Evolutionary conservation across 768 basidiomycete genomes (phyloP), one percentile per base, ranked within the genome.

Genomic region (Pulveroboletus sp.): DNA sequence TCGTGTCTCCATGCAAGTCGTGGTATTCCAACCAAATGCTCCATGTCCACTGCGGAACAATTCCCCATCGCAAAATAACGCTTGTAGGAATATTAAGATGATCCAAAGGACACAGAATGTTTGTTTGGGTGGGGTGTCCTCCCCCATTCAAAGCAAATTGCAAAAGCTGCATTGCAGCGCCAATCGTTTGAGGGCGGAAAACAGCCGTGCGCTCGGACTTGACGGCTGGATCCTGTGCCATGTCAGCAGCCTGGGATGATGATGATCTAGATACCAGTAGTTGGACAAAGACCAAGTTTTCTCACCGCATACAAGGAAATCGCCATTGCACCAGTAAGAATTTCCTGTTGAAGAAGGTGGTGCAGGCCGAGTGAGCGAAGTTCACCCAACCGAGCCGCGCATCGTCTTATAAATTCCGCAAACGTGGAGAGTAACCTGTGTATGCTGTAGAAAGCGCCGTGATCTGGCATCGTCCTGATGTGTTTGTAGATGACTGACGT

Each of bases 21-120:
- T 79, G 73, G 49, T 70, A 68, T 56, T 87, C 85, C 40, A 67
- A 62, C 83, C 85, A 89, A 7, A 75, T 63, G 11, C 60, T 65
- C 86, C 88, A 90, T 45, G 71, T 72, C 86, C 87, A 88, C 1
- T 77, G 74, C 3, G 85, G 62, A 11, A 76, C 66, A 11, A 72
- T 53, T 25, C 80, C 78, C 80, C 82, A 87, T 51, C 67, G 67
- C n/a, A 85, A 45, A n/a, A 89, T 60, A 19, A 85, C 71, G 6
- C 40, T 63, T 49, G 77, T 75, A 11, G 83, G 64, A 38, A 57
- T 47, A 60, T 81, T 76, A 6, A 76, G 61, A 17, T 55, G 45
- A 23, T 51, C 37, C 14, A 40, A 55, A 23, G 58, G 65, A 50
- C 33, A 39, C 24, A 51, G 31, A 34, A 43, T 16, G 36, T 42